Base-by-base conservation (phyloP, 2,329 filamentous ascomycete genomes). In the Bipolaris gigantea region DNA sequence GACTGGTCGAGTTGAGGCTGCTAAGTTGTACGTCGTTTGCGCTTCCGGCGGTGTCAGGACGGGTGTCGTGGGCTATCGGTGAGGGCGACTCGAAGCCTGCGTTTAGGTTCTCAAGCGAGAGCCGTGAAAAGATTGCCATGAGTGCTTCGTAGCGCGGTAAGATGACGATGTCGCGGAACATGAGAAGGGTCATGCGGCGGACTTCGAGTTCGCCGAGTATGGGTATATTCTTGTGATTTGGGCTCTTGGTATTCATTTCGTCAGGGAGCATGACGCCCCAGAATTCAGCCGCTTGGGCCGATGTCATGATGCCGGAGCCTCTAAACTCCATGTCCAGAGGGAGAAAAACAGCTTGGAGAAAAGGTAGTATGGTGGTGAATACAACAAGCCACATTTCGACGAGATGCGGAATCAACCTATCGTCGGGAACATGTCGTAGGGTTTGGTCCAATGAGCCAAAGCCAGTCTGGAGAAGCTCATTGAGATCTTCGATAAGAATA, bases 311-410 rank as follows among this genome's bases (percentile, higher is more conserved):
- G 15, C 94, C 94, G 42, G 84, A 83, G 5, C 93, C 94, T 48
- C 90, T 88, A 71, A 99, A 96, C 71, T 99, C 94, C 10, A 96
- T 83, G 68, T 99, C 94, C 1, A 99, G 78, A 0, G 92, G 94
- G 1, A 99, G 79, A 70, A 99, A 97, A 1, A 97, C 92, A 1
- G 93, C 92, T 77, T 97, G 93, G 65, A 99, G 87, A 69, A 96
- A 97, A 0, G 94, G 94, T 5, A 97, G 77, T 34, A 97, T 90
- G 6, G 85, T 89, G 2, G 91, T 93, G 67, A 97, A 97, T 0
- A 94, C 92, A 42, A 94, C 87, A 55, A 95, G 85, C 94, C 94
- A 99, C 69, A 97, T 86, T 70, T 96, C 91, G 2, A 97, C 93
- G 0, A 99, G 80, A 51, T 91, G 86, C 0, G 91, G 90, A 19